Evolutionary conservation across 192 early-diverging fungal species (phyloP), one percentile per base, ranked within the genome.

Genomic region (Linnemannia schmuckeri): DNA sequence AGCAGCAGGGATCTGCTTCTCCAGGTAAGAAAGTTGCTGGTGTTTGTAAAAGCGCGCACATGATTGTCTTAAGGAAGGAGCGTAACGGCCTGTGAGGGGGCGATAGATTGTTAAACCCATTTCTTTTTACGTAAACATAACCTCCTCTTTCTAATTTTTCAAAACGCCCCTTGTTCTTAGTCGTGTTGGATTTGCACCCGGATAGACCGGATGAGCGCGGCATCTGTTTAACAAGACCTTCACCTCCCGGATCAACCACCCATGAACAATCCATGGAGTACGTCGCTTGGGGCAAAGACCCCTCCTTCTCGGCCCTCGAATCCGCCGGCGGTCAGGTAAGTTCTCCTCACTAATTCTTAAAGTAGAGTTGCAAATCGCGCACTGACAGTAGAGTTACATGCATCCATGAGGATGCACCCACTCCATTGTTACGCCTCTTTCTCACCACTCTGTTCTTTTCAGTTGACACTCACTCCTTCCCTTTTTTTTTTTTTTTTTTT

Each of bases 151-250:
- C 44, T 10, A 12, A 46, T 15, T 76, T 17, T 30, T 13, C 7
- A n/a, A 24, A 57, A 47, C 1, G 1, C 27, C 66, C 41, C 18
- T n/a, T 4, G 9, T n/a, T 20, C 8, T 24, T 52, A 77, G 74
- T 80, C 24, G 38, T 83, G 24, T 22, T 88, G 12, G 87, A 88
- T 75, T 46, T 88, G 27, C 87, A 83, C 40, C 82, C 78, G 24
- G 87, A 88, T 27, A 76, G 87, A 71, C 87, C 87, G 10, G 78
- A 83, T 40, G 75, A 83, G 49, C 78, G 87, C 24, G 87, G 87
- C 22, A 37, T 44, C 10, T 74, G 78, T 27, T 63, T 88, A 27
- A 76, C 74, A 24, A 72, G 33, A 70, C 72, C 68, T 4, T 46
- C 54, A 3, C 47, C 35, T 1, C 10, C 57, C 9, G 77, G 68